phyloP scores from a whole-genome alignment of 768 basidiomycete species.

The Lentinula edodes region DNA sequence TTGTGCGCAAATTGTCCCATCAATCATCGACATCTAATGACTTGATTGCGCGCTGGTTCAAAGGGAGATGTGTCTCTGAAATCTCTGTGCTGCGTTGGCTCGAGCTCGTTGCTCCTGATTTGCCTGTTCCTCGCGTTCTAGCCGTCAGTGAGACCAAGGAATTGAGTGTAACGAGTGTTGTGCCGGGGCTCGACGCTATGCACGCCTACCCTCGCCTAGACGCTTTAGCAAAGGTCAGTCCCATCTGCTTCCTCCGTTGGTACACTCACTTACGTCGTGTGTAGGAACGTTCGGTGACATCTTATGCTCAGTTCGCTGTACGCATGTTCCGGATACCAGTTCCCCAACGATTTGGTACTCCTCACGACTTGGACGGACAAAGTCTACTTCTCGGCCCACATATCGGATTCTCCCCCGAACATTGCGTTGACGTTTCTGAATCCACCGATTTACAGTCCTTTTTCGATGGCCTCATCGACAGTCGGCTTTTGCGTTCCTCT shows the following conservation, averaged over 20 bases:
- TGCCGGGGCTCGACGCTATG: not conserved
- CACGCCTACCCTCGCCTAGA: not conserved
- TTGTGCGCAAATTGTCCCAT: not conserved
- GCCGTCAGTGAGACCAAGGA: not conserved
- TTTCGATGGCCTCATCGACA: not conserved
- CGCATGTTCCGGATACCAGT: not conserved
- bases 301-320: not conserved
- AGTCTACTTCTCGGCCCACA: not conserved
- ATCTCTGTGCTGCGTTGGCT: not conserved
- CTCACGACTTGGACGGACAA: not conserved
- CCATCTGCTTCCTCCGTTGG: no score
- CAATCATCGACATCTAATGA: not conserved
- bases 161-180: not conserved
- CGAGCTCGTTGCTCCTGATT: not conserved
- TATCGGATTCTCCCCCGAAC: not conserved
- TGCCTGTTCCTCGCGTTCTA: not conserved
- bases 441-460: not conserved
- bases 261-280: no score
- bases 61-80: not conserved
- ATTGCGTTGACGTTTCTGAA: not conserved
- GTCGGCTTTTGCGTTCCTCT: no score
- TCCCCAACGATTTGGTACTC: not conserved
- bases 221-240: not conserved
- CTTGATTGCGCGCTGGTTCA: not conserved
- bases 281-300: not conserved